phyloP scores from a whole-genome alignment of 1,284 basidiomycete genomes.

The Cryptococcus depauperatus region DNA sequence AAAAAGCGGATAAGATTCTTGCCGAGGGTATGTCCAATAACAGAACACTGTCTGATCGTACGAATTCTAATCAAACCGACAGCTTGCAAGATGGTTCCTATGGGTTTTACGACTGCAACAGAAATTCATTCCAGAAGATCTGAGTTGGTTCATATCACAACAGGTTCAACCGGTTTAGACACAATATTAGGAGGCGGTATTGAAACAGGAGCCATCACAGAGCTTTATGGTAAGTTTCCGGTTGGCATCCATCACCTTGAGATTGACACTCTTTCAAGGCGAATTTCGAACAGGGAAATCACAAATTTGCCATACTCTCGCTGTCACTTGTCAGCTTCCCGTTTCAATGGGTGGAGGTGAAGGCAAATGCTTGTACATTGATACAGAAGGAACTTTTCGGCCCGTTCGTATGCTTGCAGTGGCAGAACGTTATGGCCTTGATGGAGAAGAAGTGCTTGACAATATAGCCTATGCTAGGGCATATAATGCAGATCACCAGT shows the following conservation, averaged over 20 bases:
- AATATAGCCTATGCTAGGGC: constrained; percentile 98
- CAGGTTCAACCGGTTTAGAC: constrained; percentile 92
- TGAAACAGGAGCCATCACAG: constrained; percentile 97
- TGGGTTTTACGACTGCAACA: constrained; percentile 97
- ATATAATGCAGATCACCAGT: constrained; percentile 98
- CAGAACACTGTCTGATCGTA: not conserved
- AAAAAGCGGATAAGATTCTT: constrained; percentile 95
- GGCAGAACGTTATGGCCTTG: constrained; percentile 89
- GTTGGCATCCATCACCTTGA: not conserved
- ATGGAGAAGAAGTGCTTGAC: constrained; percentile 95
- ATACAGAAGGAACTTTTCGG: constrained; percentile 98
- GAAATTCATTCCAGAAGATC: constrained; percentile 91
- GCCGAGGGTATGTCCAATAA: constrained; percentile 62
- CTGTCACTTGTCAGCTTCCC: constrained; percentile 94
- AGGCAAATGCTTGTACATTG: constrained; percentile 98
- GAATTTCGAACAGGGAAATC: constrained; percentile 99
- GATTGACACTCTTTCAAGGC: constrained; percentile 19
- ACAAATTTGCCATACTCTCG: constrained; percentile 95
- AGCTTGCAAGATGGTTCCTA: constrained; percentile 94
- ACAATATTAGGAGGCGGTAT: constrained; percentile 92
- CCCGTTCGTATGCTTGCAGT: constrained; percentile 89
- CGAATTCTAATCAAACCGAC: not conserved
- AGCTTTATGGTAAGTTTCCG: constrained; percentile 66
- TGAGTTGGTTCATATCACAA: constrained; percentile 96
- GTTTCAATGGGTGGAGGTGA: constrained; percentile 98